Evolutionary conservation across 2,329 filamentous ascomycete genomes (phyloP).

Genomic region (Epichloe sibirici): DNA sequence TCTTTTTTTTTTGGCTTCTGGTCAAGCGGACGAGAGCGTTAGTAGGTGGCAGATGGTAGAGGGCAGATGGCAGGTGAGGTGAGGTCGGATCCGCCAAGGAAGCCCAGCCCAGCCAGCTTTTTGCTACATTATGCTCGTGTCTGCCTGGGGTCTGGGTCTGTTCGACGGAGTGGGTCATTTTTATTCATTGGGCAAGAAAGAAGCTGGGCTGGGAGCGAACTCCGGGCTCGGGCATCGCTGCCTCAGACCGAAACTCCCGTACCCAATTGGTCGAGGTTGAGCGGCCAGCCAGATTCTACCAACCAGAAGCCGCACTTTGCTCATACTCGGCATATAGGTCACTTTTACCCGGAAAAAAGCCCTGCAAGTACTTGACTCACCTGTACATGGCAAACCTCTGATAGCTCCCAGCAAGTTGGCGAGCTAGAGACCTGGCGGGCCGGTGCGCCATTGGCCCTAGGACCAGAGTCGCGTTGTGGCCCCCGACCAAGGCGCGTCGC

Average conservation of each 20-base stretch:
- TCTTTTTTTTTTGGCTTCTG: conserved; percentile 2
- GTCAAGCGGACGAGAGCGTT: conserved; percentile 7
- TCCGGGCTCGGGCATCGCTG: conserved; percentile 15
- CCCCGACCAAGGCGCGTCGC: conserved; percentile 12
- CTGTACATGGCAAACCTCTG: conserved; percentile 9
- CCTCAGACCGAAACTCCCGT: conserved; percentile 22
- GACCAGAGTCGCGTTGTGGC: background rate
- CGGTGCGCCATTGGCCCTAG: background rate
- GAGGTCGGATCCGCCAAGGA: conserved; percentile 13
- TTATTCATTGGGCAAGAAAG: background rate
- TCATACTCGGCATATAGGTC: conserved; percentile 15
- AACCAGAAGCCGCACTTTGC: conserved; percentile 13
- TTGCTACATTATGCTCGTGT: conserved; percentile 5
- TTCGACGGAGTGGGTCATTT: too few relatives aligned
- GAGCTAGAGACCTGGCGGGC: too few relatives aligned
- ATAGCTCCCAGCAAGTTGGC: too few relatives aligned
- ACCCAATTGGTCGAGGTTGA: conserved; percentile 16
- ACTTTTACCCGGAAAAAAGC: conserved; percentile 17
- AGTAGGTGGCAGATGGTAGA: conserved; percentile 11
- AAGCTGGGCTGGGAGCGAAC: background rate
- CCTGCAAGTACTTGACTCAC: conserved; percentile 14
- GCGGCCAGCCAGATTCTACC: conserved; percentile 16
- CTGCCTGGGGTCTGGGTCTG: background rate
- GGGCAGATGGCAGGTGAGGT: conserved; percentile 5
- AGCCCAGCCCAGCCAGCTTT: conserved; percentile 20